phyloP scores from a whole-genome alignment of 2,329 filamentous ascomycete genomes.

The Raffaelea arxii region DNA sequence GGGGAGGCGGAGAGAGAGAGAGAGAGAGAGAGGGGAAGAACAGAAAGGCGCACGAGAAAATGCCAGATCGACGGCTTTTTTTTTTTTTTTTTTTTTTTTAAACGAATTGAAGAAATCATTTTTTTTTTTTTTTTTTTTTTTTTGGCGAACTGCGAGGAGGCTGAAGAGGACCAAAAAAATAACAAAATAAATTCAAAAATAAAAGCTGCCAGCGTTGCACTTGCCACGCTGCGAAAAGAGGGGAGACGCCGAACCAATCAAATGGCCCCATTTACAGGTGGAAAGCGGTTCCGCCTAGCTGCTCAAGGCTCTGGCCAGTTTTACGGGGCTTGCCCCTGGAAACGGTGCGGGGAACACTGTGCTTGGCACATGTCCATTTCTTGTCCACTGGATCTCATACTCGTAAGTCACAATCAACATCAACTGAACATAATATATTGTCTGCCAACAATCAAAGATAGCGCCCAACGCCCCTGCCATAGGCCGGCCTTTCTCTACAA shows the following conservation, averaged over 20 bases:
- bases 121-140: not conserved
- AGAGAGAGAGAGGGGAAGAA: not conserved
- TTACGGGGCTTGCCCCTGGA: not conserved
- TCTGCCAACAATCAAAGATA: not conserved
- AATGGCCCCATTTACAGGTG: not conserved
- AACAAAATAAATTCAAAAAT: not conserved
- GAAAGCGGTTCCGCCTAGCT: not conserved
- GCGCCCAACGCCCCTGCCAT: slow-evolving; percentile 10
- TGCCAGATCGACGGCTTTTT: not conserved
- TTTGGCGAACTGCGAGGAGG: no score
- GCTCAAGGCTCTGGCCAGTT: not conserved
- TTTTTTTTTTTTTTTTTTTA: not conserved
- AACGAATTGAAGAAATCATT: no score
- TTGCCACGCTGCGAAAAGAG: no score
- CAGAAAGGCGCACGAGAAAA: not conserved
- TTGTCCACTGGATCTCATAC: no score
- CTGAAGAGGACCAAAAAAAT: not conserved
- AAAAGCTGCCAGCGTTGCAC: slow-evolving; percentile 14
- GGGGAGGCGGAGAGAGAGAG: not conserved
- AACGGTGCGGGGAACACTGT: not conserved
- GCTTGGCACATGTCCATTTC: not conserved
- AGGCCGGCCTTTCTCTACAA: slow-evolving; percentile 13
- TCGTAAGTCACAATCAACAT: no score
- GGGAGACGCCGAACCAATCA: no score
- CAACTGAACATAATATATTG: not conserved